These are phyloP conservation scores for Zea luxurians DNA, from an alignment of 176 grass and related monocot genomes.

Conservation along the genomic window DNA sequence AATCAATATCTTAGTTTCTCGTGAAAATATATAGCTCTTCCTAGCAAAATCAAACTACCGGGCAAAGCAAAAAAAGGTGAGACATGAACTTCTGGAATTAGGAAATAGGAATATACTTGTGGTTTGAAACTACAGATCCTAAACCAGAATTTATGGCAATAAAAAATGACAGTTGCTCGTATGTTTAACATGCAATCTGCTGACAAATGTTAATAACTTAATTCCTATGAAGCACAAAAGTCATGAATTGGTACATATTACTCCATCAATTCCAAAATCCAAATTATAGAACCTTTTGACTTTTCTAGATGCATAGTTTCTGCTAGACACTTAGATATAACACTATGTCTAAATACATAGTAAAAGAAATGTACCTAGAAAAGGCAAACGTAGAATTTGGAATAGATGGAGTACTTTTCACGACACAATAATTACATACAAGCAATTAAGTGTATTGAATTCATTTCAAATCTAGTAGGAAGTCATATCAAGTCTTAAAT, in stretches of 20 bases:
- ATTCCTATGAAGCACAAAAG: constrained; percentile 3
- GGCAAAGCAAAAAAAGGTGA: neutral
- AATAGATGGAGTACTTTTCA: constrained; percentile 2
- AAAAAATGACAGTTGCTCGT: constrained; percentile 12
- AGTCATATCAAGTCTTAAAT: constrained; percentile 12
- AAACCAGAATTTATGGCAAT: constrained; percentile 14
- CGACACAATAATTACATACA: constrained; percentile 15
- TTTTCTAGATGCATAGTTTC: neutral
- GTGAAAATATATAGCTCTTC: constrained; percentile 2
- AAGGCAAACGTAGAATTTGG: neutral
- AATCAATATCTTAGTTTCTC: neutral
- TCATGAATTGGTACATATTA: constrained; percentile 14
- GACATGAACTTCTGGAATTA: neutral
- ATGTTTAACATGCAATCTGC: constrained; percentile 9
- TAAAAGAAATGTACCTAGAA: neutral
- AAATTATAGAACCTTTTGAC: neutral
- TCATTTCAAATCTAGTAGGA: constrained; percentile 30
- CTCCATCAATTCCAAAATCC: neutral
- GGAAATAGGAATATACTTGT: constrained; percentile 2
- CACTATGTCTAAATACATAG: neutral
- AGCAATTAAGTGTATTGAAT: constrained; percentile 18
- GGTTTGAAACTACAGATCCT: constrained; percentile 25
- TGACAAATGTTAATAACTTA: constrained; percentile 5
- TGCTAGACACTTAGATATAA: neutral
- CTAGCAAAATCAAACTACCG: constrained; percentile 11